Evolutionary conservation across 345 rosid species (phyloP).

Genomic region (Carallia pectinifolia): DNA sequence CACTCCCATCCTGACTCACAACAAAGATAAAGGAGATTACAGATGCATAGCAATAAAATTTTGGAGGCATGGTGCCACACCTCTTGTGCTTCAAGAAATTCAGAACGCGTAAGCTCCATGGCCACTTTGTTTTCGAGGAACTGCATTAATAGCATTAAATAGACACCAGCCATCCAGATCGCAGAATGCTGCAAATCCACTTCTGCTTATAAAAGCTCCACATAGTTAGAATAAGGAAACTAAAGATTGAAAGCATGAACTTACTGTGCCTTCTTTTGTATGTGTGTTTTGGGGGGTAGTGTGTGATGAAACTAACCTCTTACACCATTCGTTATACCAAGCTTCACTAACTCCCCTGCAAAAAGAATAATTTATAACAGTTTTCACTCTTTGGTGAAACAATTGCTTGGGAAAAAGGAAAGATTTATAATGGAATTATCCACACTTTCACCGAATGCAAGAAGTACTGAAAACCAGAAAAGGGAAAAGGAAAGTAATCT

Average conservation of each 20-base stretch:
- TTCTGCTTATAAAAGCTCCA: constrained; percentile 48
- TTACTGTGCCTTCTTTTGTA: not conserved
- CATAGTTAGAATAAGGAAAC: constrained; percentile 12
- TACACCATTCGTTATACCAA: constrained; percentile 75
- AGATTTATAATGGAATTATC: not conserved
- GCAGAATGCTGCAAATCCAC: constrained; percentile 85
- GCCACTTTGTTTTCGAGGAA: constrained; percentile 96
- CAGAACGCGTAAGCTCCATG: constrained; percentile 93
- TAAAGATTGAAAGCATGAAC: constrained; percentile 11
- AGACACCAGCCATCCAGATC: constrained; percentile 95
- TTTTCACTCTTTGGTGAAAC: constrained; percentile 3
- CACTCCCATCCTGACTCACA: too few relatives aligned
- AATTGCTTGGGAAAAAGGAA: not conserved
- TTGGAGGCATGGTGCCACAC: constrained; percentile 33
- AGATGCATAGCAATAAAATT: constrained; percentile 4
- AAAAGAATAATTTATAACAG: constrained; percentile 26
- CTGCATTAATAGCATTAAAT: constrained; percentile 89
- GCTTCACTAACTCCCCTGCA: constrained; percentile 80
- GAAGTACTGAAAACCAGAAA: constrained; percentile 1
- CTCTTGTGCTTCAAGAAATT: constrained; percentile 89
- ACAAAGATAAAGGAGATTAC: not conserved
- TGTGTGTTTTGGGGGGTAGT: not conserved
- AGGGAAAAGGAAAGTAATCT: not conserved
- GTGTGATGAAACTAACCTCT: constrained; percentile 50
- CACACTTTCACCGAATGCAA: not conserved